These are phyloP conservation scores for Zoysia matrella DNA, from an alignment of 202 grass and related monocot species.

Conservation along the genomic window DNA sequence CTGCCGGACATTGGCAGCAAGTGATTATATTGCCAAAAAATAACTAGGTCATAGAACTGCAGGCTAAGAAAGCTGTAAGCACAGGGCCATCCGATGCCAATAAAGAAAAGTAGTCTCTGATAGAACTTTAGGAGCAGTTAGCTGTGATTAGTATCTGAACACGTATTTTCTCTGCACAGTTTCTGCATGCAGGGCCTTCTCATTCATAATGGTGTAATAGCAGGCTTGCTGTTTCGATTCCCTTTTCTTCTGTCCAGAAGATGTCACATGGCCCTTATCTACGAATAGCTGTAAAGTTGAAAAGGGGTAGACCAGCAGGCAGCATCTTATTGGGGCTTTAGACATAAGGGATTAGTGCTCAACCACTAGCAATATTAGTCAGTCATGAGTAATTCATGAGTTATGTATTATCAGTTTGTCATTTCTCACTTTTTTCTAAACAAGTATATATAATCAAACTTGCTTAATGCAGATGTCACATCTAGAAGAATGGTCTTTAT, in stretches of 20 bases:
- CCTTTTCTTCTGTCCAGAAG: slow-evolving; percentile 20
- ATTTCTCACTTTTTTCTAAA: slow-evolving; percentile 22
- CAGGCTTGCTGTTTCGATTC: slow-evolving; percentile 8
- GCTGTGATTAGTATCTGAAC: slow-evolving; percentile 30
- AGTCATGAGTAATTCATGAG: slow-evolving; percentile 11
- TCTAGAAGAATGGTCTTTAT: slow-evolving; percentile 69
- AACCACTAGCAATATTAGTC: not conserved
- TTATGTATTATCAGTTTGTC: slow-evolving; percentile 9
- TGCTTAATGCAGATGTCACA: slow-evolving; percentile 54
- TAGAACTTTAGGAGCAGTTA: slow-evolving; percentile 39
- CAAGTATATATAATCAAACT: slow-evolving; percentile 25
- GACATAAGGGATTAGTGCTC: slow-evolving; percentile 20
- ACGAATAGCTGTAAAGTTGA: slow-evolving; percentile 45
- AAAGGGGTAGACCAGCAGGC: slow-evolving; percentile 47
- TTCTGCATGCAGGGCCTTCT: not conserved
- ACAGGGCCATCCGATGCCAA: slow-evolving; percentile 16
- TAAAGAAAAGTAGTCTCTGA: slow-evolving; percentile 31
- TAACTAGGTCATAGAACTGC: slow-evolving; percentile 25
- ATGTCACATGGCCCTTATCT: slow-evolving; percentile 32
- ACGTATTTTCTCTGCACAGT: slow-evolving; percentile 30
- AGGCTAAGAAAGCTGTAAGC: slow-evolving; percentile 31
- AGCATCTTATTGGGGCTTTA: slow-evolving; percentile 21
- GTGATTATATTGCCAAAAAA: slow-evolving; percentile 41
- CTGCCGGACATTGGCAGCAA: slow-evolving; percentile 34
- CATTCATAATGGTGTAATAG: slow-evolving; percentile 18